Evolutionary conservation across 2,329 filamentous ascomycete genomes (phyloP), one percentile per base, ranked within the genome.

Genomic region (Pseudogymnoascus sp.): DNA sequence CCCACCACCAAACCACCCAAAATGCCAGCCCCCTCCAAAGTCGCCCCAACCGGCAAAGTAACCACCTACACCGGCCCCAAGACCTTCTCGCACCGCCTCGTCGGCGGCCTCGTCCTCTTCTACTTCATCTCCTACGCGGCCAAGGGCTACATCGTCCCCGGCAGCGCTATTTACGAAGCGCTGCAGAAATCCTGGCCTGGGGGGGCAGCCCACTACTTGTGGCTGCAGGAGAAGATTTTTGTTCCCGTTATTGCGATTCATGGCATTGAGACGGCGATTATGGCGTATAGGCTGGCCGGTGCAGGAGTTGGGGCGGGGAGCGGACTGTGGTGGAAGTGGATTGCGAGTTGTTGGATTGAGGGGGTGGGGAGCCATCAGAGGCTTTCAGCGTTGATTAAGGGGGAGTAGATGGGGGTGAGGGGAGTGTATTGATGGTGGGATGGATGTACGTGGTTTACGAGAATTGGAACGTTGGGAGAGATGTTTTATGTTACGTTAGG

Each of bases 301-400:
- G 59, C 59, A 2, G 59, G 59, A 2, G 59, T 60, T 36, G 12
- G 38, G 0, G 59, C 18, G 12, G 31, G n/a, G 10, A 60, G 59
- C 10, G 59, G 18, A 7, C n/a, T 60, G 59, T 60, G 59, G 59
- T 60, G 31, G 31, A 60, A 60, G 38, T 60, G 59, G 59, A 60
- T 60, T 40, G 59, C 36, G 7, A 40, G 36, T 25, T 60, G 59
- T 60, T 42, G 21, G 21, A 60, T 60, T 60, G 59, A 60, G 59
- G 59, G 59, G 1, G 59, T 60, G 16, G 59, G 59, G 38, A 23
- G 16, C 16, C 59, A 60, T 11, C 59, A 60, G 38, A 60, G 59
- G n/a, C 59, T 60, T 60, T 25, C 36, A 25, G 38, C 18, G n/a
- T 7, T 40, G 38, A 60, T 60, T 42, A 60, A 31, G 59, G 38